Evolutionary conservation across 1,284 basidiomycete genomes (phyloP).

Genomic region (Ceratobasidium sp.): DNA sequence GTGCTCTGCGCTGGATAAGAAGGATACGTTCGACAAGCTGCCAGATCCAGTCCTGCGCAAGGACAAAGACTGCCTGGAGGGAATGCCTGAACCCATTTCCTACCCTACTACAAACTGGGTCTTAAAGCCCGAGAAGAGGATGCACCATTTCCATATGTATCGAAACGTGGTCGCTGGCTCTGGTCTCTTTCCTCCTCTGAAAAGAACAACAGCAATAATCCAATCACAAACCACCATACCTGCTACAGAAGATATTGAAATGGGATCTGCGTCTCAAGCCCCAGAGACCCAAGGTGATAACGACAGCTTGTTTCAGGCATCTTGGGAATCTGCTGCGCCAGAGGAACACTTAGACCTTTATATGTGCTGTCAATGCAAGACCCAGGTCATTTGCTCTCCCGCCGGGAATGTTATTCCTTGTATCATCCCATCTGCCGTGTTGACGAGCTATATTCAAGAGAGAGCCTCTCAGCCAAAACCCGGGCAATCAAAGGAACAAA

Average conservation of each 20-base stretch:
- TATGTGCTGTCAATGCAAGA: conserved; percentile 82
- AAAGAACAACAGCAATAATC: not conserved
- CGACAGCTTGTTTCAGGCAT: conserved; percentile 60
- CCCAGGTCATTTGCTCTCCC: conserved; percentile 74
- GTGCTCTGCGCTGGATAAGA: conserved; percentile 57
- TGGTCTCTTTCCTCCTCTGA: conserved; percentile 71
- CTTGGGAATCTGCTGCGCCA: conserved; percentile 60
- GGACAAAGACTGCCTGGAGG: conserved; percentile 52
- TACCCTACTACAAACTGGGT: conserved; percentile 59
- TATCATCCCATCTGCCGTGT: conserved; percentile 70
- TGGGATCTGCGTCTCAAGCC: conserved; percentile 29
- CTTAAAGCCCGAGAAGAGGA: conserved; percentile 67
- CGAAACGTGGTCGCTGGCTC: conserved; percentile 73
- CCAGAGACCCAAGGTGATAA: conserved; percentile 57
- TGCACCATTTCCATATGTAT: conserved; percentile 84
- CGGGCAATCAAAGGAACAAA: conserved; percentile 63
- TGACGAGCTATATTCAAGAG: conserved; percentile 63
- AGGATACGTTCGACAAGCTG: conserved; percentile 17
- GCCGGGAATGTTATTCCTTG: conserved; percentile 68
- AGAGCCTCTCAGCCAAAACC: conserved; percentile 59
- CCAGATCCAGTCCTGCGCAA: conserved; percentile 39
- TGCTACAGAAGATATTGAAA: conserved; percentile 65
- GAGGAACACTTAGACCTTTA: conserved; percentile 77
- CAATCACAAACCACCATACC: not conserved
- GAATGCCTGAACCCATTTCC: conserved; percentile 59